Percentiles rank a stretch among this genome's conserved stretches.
These are phyloP conservation scores for Saccharomyces kudriavzevii DNA, from an alignment of 805 yeast genomes.

Conservation along the genomic window DNA sequence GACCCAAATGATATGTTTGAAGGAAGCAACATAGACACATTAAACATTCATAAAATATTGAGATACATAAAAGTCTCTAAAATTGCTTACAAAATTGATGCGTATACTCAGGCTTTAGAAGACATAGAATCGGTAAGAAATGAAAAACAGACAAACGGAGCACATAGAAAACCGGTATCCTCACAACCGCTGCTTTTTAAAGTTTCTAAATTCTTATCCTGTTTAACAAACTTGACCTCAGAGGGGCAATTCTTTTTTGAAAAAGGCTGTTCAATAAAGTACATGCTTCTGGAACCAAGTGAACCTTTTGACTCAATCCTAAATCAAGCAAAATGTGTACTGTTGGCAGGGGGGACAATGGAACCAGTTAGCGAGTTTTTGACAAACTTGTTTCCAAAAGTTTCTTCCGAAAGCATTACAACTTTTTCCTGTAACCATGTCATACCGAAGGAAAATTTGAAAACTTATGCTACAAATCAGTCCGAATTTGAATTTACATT, in stretches of 20 bases:
- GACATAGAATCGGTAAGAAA: slow-evolving; percentile 3
- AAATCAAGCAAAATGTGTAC: slow-evolving; percentile 56
- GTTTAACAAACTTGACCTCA: slow-evolving; percentile 61
- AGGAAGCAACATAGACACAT: slow-evolving; percentile 54
- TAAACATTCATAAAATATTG: slow-evolving; percentile 63
- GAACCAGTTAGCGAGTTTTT: slow-evolving; percentile 73
- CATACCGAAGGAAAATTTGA: slow-evolving; percentile 60
- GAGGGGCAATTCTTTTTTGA: slow-evolving; percentile 74
- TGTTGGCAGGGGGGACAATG: slow-evolving; percentile 94
- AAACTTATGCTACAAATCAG: slow-evolving; percentile 45
- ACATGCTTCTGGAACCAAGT: slow-evolving; percentile 74
- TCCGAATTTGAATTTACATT: slow-evolving; percentile 58
- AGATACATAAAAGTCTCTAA: slow-evolving; percentile 58
- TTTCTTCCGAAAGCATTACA: slow-evolving; percentile 36
- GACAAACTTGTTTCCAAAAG: slow-evolving; percentile 55
- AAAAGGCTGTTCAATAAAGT: slow-evolving; percentile 39
- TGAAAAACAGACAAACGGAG: slow-evolving; percentile 6
- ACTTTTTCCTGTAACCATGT: slow-evolving; percentile 76
- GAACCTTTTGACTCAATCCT: slow-evolving; percentile 58
- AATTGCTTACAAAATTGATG: slow-evolving; percentile 76
- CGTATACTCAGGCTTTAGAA: slow-evolving; percentile 40
- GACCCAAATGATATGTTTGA: slow-evolving; percentile 45
- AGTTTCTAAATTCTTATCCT: slow-evolving; percentile 53
- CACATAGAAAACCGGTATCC: slow-evolving; percentile 1
- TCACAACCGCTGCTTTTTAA: slow-evolving; percentile 53